Base-by-base conservation (phyloP, 192 early-diverging fungal genomes). In the Podila verticillata region DNA sequence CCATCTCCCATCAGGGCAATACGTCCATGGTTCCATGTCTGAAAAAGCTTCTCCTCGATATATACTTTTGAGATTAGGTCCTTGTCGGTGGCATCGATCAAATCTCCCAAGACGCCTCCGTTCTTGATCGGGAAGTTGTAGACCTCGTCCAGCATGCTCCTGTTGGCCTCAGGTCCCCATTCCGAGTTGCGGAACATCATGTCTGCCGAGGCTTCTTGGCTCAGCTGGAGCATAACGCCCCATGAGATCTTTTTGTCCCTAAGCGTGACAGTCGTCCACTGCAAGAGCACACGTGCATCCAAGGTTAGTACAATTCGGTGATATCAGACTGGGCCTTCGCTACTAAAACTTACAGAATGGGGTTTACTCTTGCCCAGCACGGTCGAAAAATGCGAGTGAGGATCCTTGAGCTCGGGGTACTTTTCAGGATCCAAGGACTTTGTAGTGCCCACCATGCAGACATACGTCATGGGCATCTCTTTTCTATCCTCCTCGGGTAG, bases 11-110 rank as follows among this genome's bases (percentile, higher is more conserved):
- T n/a, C 20, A 54, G 17, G 22, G 24, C 51, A 26, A 54, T 24
- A 9, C 51, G 51, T 7, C 24, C 51, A 54, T 26, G 20, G 5
- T 54, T 24, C 51, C 51, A 54, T 3, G 51, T 54, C 17, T 54
- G n/a, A 22, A 75, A 75, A 4, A 75, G 39, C 24, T 75, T 75
- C n/a, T 78, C 74, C 31, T 78, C 74, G 51, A 54, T 7, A n/a
- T 24, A 24, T 4, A 54, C 51, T 19, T 54, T 54, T 7, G 51
- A n/a, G 24, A 54, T 54, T 7, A 24, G 5, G 20, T 54, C 51
- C 51, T 26, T 54, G 20, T n/a, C n/a, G 7, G 51, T 54, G 7
- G n/a, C 24, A 7, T 54, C 51, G 24, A 54, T 54, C 20, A 24
- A 54, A 17, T 54, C 51, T 12, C n/a, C 51, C 22, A 54, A 19